phyloP scores from a whole-genome alignment of 129 eudicot genomes.

The Arctium lappa region DNA sequence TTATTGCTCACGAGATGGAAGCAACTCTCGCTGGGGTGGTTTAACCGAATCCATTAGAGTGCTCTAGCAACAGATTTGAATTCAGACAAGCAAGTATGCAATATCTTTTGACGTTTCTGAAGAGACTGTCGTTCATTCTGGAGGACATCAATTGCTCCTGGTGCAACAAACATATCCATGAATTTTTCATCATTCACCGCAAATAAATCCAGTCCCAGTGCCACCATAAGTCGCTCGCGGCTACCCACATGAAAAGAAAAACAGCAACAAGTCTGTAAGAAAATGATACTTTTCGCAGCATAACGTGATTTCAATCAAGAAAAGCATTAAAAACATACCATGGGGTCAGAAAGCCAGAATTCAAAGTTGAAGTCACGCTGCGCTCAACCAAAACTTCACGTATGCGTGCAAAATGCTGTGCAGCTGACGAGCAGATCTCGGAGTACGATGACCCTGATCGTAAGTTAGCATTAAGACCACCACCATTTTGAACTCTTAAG shows the following conservation, averaged over 20 bases:
- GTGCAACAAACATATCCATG: slow-evolving; percentile 92
- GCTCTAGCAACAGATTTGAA: slow-evolving; percentile 71
- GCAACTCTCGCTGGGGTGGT: neutral
- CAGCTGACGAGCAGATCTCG: slow-evolving; percentile 72
- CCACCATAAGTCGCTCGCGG: slow-evolving; percentile 72
- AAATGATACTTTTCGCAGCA: neutral
- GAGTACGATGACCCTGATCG: slow-evolving; percentile 61
- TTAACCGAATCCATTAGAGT: slow-evolving; percentile 33
- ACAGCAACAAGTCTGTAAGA: neutral
- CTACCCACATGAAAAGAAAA: slow-evolving; percentile 29
- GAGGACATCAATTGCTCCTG: slow-evolving; percentile 71
- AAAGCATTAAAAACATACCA: slow-evolving; percentile 42
- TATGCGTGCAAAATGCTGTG: slow-evolving; percentile 83
- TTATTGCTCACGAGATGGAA: slow-evolving; percentile 22
- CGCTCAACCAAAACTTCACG: slow-evolving; percentile 83
- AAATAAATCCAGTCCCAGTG: slow-evolving; percentile 74
- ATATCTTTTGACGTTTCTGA: slow-evolving; percentile 71
- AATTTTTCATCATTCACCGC: slow-evolving; percentile 74
- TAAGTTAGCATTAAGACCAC: slow-evolving; percentile 36
- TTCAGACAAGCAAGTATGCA: slow-evolving; percentile 80
- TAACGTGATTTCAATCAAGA: neutral
- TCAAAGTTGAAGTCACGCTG: slow-evolving; percentile 75
- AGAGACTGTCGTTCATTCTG: slow-evolving; percentile 63
- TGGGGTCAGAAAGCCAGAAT: slow-evolving; percentile 81
- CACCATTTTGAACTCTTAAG: slow-evolving; percentile 44